Base-by-base conservation (phyloP, 169 alveolate species). In the Plasmodium coatneyi region DNA sequence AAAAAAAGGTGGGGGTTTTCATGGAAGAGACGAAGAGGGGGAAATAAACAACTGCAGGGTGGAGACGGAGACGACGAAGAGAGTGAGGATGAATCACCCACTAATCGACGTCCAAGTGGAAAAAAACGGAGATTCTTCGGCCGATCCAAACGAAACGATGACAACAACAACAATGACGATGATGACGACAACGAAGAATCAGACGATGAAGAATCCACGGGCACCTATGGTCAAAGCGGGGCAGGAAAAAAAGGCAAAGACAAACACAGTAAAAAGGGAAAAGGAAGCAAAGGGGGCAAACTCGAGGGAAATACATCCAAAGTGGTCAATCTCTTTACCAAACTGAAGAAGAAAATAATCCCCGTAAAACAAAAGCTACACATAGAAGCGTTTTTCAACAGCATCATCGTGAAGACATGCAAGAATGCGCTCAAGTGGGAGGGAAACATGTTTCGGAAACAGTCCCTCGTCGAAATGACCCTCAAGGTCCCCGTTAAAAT, bases 351-450 rank as follows among this genome's bases (percentile, higher is more conserved):
- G 19, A 80, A 81, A 70, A 28, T 71, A 1, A 22, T 91, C 1
- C 83, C 92, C 16, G 43, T 66, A 36, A 91, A 91, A 81, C 95
- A 91, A 36, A 91, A 80, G 49, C 14, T 91, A 71, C 91, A 91
- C 46, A 91, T 91, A 32, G 95, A 91, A 70, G 92, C 95, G 2
- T 91, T 80, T 71, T 91, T 91, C 39, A 91, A 91, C n/a, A 91
- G 60, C 56, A 91, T 91, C 9, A 91, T 91, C 14, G 95, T 91
- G 1, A 91, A 80, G 12, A n/a, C 92, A 12, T 91, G 95, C 41
- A 91, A 74, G 36, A 41, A 91, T 52, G 71, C 95, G 1, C 32
- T 91, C 54, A 91, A 91, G 46, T 91, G 95, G 95, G 30, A 91
- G 54, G 95, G 95, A 0, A 71, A 91, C 1, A 91, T 91, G 95